phyloP scores from a whole-genome alignment of 768 basidiomycete genomes.

The Suillus placidus region DNA sequence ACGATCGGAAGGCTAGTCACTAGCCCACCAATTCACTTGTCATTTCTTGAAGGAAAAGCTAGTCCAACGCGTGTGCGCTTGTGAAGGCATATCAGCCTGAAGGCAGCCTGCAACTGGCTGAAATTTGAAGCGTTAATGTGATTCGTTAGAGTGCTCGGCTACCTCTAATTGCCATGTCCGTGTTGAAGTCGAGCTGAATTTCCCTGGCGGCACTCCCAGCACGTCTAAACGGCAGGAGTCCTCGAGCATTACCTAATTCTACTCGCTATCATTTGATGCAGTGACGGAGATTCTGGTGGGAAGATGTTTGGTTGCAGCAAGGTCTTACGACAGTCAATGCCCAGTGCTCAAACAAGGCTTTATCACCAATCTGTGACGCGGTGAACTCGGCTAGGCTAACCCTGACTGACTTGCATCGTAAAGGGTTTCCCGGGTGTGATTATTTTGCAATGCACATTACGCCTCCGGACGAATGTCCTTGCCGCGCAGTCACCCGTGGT shows the following conservation, averaged over 20 bases:
- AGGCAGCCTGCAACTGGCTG: not conserved
- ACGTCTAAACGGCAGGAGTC: not conserved
- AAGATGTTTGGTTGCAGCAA: conserved; percentile 19
- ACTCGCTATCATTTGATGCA: not conserved
- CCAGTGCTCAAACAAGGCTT: not conserved
- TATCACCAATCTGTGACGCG: not conserved
- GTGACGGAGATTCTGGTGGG: conserved; percentile 20
- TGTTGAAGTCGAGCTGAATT: not conserved
- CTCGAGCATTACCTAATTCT: not conserved
- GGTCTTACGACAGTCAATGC: conserved; percentile 10
- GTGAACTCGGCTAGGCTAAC: not conserved
- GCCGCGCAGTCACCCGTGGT: not conserved
- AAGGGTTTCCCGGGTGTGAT: too few species aligned
- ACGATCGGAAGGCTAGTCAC: not conserved
- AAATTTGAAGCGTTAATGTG: not conserved
- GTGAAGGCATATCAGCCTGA: not conserved
- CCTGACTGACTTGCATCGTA: not conserved
- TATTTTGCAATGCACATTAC: not conserved
- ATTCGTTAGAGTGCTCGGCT: not conserved
- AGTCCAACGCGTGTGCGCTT: not conserved
- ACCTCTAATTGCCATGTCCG: not conserved
- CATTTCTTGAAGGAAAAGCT: not conserved
- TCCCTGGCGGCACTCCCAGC: not conserved
- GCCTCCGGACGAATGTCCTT: not conserved
- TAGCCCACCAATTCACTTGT: not conserved